Evolutionary conservation across 192 early-diverging fungal genomes (phyloP), one percentile per base, ranked within the genome.

Genomic region (Coemansia sp.): DNA sequence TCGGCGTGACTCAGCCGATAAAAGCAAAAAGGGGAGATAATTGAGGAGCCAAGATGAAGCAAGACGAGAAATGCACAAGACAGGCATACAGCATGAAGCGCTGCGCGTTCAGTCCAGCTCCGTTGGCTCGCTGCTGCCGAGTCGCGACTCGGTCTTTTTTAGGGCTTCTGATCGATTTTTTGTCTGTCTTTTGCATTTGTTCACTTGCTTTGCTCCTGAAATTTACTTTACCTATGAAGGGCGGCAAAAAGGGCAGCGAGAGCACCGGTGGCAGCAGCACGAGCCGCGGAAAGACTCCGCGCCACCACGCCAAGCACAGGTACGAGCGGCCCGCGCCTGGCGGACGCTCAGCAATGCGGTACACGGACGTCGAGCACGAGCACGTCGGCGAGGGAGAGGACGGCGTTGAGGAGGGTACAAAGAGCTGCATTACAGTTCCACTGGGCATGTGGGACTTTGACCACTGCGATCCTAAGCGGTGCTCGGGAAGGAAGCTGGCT

Each of bases 401-500:
- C n/a, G 59, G 27, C n/a, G 19, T 11, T 15, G 9, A 19, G 3
- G 52, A 32, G 18, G 52, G 46, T 22, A 19, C 41, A 34, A 62
- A 38, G 55, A 55, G 43, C 15, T 32, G n/a, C 18, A 67, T 77
- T 8, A 24, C 65, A 0, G 71, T 91, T 69, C 86, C 89, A 12
- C 72, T 92, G 12, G 87, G 82, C 48, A 90, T 92, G 89, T 92
- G 90, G 93, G 97, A 99, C 75, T 99, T 99, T 84, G 92, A 91
- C 57, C 97, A 99, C 70, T 98, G 95, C 81, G 97, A 99, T 71
- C 97, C 97, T 0, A 95, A 97, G 75, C 87, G 95, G 15, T 98
- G 95, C 76, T 96, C 93, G 3, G 95, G 97, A 52, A 88, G 90
- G 43, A 93, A 93, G 65, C 74, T 99, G 6, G 90, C 84, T 17